Conservation (phyloP, 257 asterid genomes). For the Solanum rostratum region DNA sequence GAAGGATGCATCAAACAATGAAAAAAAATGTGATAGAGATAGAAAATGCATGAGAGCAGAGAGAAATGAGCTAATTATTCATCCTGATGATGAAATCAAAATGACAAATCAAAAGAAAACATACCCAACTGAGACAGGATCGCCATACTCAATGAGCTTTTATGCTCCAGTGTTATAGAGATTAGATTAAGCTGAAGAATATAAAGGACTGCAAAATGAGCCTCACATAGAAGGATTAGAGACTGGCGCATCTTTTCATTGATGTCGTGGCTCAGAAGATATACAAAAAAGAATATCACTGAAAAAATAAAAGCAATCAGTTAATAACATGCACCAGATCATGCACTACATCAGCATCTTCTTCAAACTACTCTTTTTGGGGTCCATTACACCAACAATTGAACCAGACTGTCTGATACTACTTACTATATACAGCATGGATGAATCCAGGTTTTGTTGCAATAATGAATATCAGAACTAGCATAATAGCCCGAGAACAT, state of each 20-base stretch:
- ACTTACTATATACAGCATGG: conserved; percentile 93
- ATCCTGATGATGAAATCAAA: conserved; percentile 11
- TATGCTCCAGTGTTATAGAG: conserved; percentile 51
- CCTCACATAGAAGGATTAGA: conserved; percentile 87
- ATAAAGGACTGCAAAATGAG: conserved; percentile 78
- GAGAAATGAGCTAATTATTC: conserved; percentile 3
- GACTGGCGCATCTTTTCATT: conserved; percentile 65
- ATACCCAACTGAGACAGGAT: conserved; percentile 82
- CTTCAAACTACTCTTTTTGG: not conserved
- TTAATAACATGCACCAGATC: conserved; percentile 4
- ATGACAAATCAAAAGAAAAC: conserved; percentile 10
- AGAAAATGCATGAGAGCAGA: not conserved
- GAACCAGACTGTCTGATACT: not conserved
- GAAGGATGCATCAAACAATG: not conserved
- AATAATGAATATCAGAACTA: conserved; percentile 76
- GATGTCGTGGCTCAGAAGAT: conserved; percentile 77
- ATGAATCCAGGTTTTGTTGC: conserved; percentile 89
- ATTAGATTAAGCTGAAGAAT: conserved; percentile 83
- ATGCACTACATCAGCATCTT: not conserved
- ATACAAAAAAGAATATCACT: conserved; percentile 87
- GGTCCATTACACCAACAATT: not conserved
- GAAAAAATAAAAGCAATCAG: conserved; percentile 36
- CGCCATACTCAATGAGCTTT: conserved; percentile 54
- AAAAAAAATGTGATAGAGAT: not conserved
- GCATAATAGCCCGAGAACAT: conserved; percentile 88